Percentiles rank a stretch among this genome's conserved stretches.
Conservation (phyloP, 495 filamentous ascomycete genomes). For the Oidiodendron maius region DNA sequence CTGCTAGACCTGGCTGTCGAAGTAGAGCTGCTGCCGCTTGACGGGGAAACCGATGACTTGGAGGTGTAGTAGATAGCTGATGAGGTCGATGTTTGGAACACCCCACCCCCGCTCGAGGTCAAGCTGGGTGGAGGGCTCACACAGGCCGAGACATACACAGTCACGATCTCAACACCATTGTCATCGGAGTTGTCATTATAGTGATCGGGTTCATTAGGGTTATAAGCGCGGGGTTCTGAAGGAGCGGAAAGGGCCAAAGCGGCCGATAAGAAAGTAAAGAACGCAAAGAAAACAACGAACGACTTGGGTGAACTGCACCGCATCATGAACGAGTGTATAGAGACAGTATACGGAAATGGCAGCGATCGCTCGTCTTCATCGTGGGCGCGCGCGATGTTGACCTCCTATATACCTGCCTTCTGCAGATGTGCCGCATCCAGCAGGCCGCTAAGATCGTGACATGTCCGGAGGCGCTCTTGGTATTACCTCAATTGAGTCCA, state of each 20-base stretch:
- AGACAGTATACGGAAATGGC: too few species aligned
- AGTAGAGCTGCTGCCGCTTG: neutral
- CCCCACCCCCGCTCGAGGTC: neutral
- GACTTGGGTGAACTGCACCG: too few species aligned
- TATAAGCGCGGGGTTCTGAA: neutral
- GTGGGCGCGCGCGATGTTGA: too few species aligned
- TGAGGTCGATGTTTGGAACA: neutral
- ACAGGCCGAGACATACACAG: neutral
- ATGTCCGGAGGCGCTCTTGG: too few species aligned
- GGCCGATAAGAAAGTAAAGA: neutral
- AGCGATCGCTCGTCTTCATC: too few species aligned
- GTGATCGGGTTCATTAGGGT: neutral
- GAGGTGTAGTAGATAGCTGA: too few species aligned
- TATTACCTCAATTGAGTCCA: too few species aligned
- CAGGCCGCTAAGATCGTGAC: too few species aligned
- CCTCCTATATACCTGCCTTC: too few species aligned
- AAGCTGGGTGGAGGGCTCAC: too few species aligned
- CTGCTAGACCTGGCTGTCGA: neutral
- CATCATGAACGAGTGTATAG: conserved; percentile 40
- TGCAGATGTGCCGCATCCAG: too few species aligned
- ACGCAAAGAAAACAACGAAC: neutral
- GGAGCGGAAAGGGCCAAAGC: neutral
- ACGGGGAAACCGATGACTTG: neutral
- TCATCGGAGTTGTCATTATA: neutral
- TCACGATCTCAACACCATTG: neutral